A percentile compares a stretch with the other conserved stretches of the same genome.
Conservation (phyloP, 192 early-diverging fungal species). For the Coemansia sp. region DNA sequence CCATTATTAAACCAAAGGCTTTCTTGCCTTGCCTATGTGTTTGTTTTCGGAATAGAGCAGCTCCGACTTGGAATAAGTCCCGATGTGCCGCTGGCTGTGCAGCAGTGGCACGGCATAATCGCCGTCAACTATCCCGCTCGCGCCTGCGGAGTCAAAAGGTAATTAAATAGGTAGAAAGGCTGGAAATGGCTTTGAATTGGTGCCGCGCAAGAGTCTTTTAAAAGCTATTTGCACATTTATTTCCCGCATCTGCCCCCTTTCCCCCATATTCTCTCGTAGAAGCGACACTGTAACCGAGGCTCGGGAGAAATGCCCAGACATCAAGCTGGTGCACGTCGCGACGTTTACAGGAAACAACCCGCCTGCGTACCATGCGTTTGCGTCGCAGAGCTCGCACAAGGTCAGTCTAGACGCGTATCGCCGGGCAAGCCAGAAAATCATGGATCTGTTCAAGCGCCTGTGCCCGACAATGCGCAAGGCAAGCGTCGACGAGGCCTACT, state of each 20-base stretch:
- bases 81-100: slow-evolving; percentile 73
- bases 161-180: slow-evolving; percentile 25
- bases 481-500: slow-evolving; percentile 82
- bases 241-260: too few species aligned
- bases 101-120: slow-evolving; percentile 87
- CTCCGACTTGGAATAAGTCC: slow-evolving; percentile 64
- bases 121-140: slow-evolving; percentile 89
- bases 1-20: neutral
- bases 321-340: slow-evolving; percentile 77
- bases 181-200: too few species aligned
- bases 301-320: slow-evolving; percentile 56
- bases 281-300: slow-evolving; percentile 37
- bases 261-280: slow-evolving; percentile 18
- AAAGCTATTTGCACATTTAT: neutral
- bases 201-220: too few species aligned
- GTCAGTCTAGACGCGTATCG: slow-evolving; percentile 83
- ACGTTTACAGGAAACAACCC: slow-evolving; percentile 70
- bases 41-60: slow-evolving; percentile 69
- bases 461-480: slow-evolving; percentile 65
- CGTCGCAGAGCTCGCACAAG: slow-evolving; percentile 77
- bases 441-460: slow-evolving; percentile 61
- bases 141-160: slow-evolving; percentile 70
- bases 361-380: slow-evolving; percentile 65
- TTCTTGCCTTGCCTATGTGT: neutral
- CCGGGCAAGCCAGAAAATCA: slow-evolving; percentile 66